Evolutionary conservation across 2,329 filamentous ascomycete genomes (phyloP).

Genomic region (Talaromyces verruculosus): DNA sequence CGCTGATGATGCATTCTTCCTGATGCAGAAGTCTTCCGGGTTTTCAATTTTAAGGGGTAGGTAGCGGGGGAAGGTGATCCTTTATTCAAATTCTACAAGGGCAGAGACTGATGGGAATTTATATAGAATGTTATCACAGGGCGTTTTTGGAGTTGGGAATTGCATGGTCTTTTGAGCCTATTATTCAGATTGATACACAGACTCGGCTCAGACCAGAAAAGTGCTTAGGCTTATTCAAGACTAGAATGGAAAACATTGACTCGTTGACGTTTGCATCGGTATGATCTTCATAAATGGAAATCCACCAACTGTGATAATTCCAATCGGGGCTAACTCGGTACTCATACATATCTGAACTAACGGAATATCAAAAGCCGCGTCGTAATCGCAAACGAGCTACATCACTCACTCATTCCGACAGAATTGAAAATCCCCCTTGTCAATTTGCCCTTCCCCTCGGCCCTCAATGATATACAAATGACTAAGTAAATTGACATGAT

Average conservation of each 20-base stretch:
- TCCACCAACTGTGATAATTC: not conserved
- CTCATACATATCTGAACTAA: slow-evolving; percentile 10
- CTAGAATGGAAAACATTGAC: not conserved
- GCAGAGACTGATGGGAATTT: not conserved
- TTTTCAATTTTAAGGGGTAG: not conserved
- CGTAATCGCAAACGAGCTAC: not conserved
- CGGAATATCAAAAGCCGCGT: not conserved
- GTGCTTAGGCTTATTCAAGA: not conserved
- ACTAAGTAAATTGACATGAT: slow-evolving; percentile 10
- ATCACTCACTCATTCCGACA: not conserved
- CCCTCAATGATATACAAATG: slow-evolving; percentile 3
- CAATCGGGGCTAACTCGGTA: slow-evolving; percentile 3
- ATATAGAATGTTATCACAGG: not conserved
- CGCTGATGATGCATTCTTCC: not conserved
- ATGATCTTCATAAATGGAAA: not conserved
- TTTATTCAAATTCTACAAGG: not conserved
- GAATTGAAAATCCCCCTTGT: not conserved
- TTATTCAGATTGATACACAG: not conserved
- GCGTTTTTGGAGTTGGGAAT: not conserved
- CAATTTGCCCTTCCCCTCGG: not conserved
- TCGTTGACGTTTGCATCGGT: not conserved
- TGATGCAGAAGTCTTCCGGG: not conserved
- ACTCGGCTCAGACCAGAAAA: not conserved
- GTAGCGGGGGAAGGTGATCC: too few relatives aligned
- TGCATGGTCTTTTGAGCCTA: not conserved